phyloP scores from a whole-genome alignment of 2,329 filamentous ascomycete species.

The Aspergillus felis region DNA sequence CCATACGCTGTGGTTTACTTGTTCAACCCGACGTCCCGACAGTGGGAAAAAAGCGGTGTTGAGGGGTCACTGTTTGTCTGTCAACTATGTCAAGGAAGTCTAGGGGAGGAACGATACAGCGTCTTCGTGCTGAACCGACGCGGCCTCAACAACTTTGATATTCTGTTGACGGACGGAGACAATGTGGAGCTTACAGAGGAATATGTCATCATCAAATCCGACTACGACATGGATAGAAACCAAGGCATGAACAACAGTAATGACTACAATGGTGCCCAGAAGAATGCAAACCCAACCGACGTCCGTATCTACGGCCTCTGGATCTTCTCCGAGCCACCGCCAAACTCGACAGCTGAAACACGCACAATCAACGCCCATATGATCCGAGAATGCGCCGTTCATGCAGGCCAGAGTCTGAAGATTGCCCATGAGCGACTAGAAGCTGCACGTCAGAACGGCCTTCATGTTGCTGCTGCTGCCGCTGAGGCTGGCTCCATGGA shows the following conservation, averaged over 20 bases:
- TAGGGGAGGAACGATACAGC: constrained; percentile 47
- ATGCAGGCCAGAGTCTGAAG: constrained; percentile 48
- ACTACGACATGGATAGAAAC: constrained; percentile 25
- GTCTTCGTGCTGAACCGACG: constrained; percentile 72
- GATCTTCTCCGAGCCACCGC: constrained; percentile 60
- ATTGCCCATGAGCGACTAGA: constrained; percentile 39
- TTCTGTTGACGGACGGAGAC: constrained; percentile 55
- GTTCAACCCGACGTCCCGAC: constrained; percentile 60
- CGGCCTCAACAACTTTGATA: constrained; percentile 65
- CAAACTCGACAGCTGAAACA: constrained; percentile 51
- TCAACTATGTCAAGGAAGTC: constrained; percentile 48
- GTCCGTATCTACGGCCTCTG: constrained; percentile 56
- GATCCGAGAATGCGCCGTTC: constrained; percentile 53
- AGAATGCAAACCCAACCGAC: constrained; percentile 10
- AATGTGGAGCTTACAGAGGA: constrained; percentile 63
- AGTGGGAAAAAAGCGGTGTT: constrained; percentile 81
- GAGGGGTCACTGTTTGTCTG: constrained; percentile 91
- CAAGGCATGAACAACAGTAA: constrained; percentile 2
- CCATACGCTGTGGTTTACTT: constrained; percentile 83
- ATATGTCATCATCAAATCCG: constrained; percentile 56
- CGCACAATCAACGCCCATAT: constrained; percentile 50
- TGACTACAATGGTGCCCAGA: constrained; percentile 16
- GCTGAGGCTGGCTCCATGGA: constrained; percentile 24
- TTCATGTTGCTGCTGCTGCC: constrained; percentile 30
- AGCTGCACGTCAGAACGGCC: constrained; percentile 28